A percentile compares a stretch with the other conserved stretches of the same genome.
These are phyloP conservation scores for Chlamydomonas applanata DNA, from an alignment of 139 green algal species.

Conservation along the genomic window DNA sequence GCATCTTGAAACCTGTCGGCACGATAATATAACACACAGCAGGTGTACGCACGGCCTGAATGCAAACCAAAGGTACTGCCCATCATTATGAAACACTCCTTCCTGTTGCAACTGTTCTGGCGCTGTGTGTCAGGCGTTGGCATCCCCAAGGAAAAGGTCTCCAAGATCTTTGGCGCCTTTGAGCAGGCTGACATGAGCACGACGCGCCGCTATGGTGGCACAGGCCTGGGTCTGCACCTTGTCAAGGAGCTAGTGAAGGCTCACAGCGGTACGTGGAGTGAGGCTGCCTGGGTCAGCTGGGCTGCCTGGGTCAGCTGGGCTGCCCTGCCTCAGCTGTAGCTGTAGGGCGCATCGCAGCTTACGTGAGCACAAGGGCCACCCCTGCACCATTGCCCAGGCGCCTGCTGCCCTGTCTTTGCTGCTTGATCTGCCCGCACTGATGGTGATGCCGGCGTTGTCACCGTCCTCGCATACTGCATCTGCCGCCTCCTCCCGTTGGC, in stretches of 20 bases:
- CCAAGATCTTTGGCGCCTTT: conserved; percentile 39
- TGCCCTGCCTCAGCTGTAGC: too few species aligned
- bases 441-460: too few species aligned
- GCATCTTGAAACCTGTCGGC: too few species aligned
- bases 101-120: conserved; percentile 23
- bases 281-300: neutral
- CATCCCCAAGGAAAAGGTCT: conserved; percentile 37
- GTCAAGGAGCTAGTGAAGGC: conserved; percentile 48
- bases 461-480: too few species aligned
- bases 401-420: too few species aligned
- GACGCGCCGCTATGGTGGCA: conserved; percentile 49
- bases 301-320: neutral
- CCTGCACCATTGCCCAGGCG: too few species aligned
- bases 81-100: neutral
- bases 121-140: conserved; percentile 27
- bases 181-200: conserved; percentile 42
- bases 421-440: too few species aligned
- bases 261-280: conserved; percentile 9
- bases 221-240: conserved; percentile 60
- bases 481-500: too few species aligned
- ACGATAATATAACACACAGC: neutral
- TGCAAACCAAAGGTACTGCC: neutral
- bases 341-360: too few species aligned
- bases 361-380: too few species aligned
- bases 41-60: neutral